phyloP scores from a whole-genome alignment of 108 stramenopile species.

The Conticribra weissflogii region DNA sequence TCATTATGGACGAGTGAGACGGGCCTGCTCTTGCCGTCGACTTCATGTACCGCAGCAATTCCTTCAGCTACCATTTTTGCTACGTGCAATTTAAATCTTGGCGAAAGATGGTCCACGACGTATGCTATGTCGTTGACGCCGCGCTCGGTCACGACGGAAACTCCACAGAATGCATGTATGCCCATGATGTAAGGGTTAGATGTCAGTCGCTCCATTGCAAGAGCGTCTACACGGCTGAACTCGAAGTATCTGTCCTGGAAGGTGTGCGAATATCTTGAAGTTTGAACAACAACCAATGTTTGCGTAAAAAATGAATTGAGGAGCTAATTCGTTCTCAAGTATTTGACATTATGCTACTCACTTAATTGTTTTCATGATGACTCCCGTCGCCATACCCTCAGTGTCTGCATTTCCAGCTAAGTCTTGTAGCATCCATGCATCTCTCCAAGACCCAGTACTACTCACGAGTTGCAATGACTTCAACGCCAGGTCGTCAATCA shows the following conservation, averaged over 20 bases:
- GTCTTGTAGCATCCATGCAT: slow-evolving; percentile 21
- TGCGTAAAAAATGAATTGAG: neutral
- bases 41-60: slow-evolving; percentile 68
- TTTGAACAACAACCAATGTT: neutral
- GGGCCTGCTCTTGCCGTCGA: slow-evolving; percentile 26
- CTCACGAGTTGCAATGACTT: slow-evolving; percentile 12
- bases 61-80: slow-evolving; percentile 63
- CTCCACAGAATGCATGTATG: slow-evolving; percentile 71
- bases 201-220: slow-evolving; percentile 74
- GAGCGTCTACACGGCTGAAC: slow-evolving; percentile 69
- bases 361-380: slow-evolving; percentile 42
- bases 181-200: slow-evolving; percentile 55
- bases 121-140: slow-evolving; percentile 6
- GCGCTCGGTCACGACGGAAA: slow-evolving; percentile 60
- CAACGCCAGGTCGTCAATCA: neutral
- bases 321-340: neutral
- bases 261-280: slow-evolving; percentile 57
- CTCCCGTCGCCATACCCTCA: slow-evolving; percentile 7
- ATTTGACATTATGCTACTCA: neutral
- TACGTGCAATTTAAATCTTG: slow-evolving; percentile 42
- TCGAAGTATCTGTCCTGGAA: slow-evolving; percentile 86
- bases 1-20: slow-evolving; percentile 53
- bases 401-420: neutral
- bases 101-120: slow-evolving; percentile 21
- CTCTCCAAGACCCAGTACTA: slow-evolving; percentile 33